Conservation (phyloP, 2,329 filamentous ascomycete species). For the Cladophialophora carrionii region DNA sequence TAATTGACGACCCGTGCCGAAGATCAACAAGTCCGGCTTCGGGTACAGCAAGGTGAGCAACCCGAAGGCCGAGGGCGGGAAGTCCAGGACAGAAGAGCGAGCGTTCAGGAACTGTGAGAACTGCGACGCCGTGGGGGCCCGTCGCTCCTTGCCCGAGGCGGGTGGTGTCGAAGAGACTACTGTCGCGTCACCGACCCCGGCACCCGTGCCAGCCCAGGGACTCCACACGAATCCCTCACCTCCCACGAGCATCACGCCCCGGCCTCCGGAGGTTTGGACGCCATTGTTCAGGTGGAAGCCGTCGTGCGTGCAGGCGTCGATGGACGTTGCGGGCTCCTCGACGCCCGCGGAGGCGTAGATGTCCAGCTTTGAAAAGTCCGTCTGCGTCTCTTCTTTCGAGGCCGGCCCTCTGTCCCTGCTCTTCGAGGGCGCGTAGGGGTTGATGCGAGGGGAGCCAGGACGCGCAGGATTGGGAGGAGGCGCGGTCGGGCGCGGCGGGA, state of each 20-base stretch:
- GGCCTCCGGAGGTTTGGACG: conserved; percentile 67
- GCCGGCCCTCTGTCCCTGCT: conserved; percentile 61
- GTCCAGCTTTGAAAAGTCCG: conserved; percentile 75
- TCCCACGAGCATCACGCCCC: conserved; percentile 76
- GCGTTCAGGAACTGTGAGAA: conserved; percentile 22
- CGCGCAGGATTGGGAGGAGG: neutral
- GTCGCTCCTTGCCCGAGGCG: neutral
- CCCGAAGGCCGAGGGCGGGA: conserved; percentile 29
- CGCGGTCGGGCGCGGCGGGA: neutral
- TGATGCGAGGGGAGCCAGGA: conserved; percentile 8
- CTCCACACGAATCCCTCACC: conserved; percentile 89
- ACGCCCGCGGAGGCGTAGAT: conserved; percentile 74
- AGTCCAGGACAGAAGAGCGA: conserved; percentile 20
- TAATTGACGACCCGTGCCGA: conserved; percentile 80
- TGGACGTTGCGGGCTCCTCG: conserved; percentile 77
- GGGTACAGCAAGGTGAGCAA: conserved; percentile 37
- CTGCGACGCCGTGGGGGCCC: neutral
- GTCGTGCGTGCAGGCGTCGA: conserved; percentile 79
- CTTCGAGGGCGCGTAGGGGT: conserved; percentile 44
- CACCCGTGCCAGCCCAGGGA: no score
- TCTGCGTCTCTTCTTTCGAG: conserved; percentile 66
- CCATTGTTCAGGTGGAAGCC: conserved; percentile 89
- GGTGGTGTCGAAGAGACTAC: neutral
- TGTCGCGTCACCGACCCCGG: neutral
- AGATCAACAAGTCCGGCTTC: conserved; percentile 74